These are phyloP conservation scores for Leccinum subfulvum DNA, from an alignment of 1,284 basidiomycete genomes.

Conservation along the genomic window DNA sequence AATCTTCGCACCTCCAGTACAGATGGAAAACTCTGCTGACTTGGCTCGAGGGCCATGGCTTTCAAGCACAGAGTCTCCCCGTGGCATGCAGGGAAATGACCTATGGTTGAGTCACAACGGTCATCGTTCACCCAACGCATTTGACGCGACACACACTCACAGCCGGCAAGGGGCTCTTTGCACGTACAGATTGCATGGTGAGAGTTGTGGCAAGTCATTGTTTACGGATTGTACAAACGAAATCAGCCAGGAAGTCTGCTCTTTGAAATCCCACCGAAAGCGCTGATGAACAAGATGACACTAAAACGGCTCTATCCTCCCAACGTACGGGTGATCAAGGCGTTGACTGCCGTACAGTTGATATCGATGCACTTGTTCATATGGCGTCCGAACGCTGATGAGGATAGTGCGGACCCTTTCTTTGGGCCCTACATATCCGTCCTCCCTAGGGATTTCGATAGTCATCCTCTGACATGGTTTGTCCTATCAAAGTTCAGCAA, in stretches of 20 bases:
- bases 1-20: conserved; percentile 8
- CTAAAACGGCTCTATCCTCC: conserved; percentile 53
- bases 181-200: conserved; percentile 46
- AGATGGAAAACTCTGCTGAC: conserved; percentile 51
- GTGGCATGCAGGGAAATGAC: conserved; percentile 46
- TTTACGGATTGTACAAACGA: not conserved
- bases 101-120: conserved; percentile 36
- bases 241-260: conserved; percentile 53
- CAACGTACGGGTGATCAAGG: conserved; percentile 17
- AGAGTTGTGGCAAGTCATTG: conserved; percentile 12
- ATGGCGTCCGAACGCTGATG: conserved; percentile 41
- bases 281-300: conserved; percentile 70
- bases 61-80: conserved; percentile 41
- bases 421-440: conserved; percentile 78
- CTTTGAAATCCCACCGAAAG: conserved; percentile 66
- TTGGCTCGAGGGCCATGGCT: conserved; percentile 58
- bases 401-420: conserved; percentile 49
- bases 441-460: conserved; percentile 65
- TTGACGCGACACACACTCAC: conserved; percentile 32
- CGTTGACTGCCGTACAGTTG: conserved; percentile 56
- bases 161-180: conserved; percentile 72
- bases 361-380: conserved; percentile 65
- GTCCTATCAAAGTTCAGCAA: conserved; percentile 30
- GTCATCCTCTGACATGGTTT: conserved; percentile 78
- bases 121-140: not conserved